These are phyloP conservation scores for Pulicaria dysenterica DNA, from an alignment of 129 eudicot species.

Conservation along the genomic window DNA sequence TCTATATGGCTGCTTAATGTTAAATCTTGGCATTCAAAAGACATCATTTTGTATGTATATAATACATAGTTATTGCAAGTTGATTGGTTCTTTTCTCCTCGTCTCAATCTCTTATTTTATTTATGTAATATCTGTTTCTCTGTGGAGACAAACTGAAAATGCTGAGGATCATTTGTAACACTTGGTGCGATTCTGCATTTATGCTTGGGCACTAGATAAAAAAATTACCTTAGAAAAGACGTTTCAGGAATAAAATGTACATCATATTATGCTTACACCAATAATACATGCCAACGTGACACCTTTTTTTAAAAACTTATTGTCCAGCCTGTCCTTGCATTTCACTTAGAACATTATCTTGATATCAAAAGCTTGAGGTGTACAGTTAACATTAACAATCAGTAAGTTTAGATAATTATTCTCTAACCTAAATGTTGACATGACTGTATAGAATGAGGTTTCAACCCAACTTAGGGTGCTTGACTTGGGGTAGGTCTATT, in stretches of 20 bases:
- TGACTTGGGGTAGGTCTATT: conserved; percentile 24
- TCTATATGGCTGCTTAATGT: background rate
- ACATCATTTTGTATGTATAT: background rate
- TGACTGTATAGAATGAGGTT: conserved; percentile 19
- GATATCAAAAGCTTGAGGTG: conserved; percentile 18
- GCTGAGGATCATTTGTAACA: conserved; percentile 34
- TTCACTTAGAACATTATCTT: conserved; percentile 17
- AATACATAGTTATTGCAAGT: conserved; percentile 18
- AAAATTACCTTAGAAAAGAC: conserved; percentile 22
- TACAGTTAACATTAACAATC: conserved; percentile 6
- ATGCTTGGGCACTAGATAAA: conserved; percentile 41
- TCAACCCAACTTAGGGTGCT: conserved; percentile 18
- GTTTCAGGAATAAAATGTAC: conserved; percentile 36
- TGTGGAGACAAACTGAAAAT: conserved; percentile 29
- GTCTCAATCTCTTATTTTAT: conserved; percentile 14
- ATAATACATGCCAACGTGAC: conserved; percentile 35
- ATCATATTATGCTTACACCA: conserved; percentile 45
- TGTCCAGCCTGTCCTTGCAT: conserved; percentile 8
- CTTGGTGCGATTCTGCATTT: conserved; percentile 41
- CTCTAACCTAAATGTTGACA: conserved; percentile 6
- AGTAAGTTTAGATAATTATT: conserved; percentile 15
- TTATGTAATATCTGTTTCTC: conserved; percentile 20
- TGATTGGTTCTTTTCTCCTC: conserved; percentile 28
- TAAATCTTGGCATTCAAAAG: conserved; percentile 21
- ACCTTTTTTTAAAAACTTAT: conserved; percentile 20